These are phyloP conservation scores for Colletotrichum cereale DNA, from an alignment of 2,329 filamentous ascomycete genomes.

Conservation along the genomic window DNA sequence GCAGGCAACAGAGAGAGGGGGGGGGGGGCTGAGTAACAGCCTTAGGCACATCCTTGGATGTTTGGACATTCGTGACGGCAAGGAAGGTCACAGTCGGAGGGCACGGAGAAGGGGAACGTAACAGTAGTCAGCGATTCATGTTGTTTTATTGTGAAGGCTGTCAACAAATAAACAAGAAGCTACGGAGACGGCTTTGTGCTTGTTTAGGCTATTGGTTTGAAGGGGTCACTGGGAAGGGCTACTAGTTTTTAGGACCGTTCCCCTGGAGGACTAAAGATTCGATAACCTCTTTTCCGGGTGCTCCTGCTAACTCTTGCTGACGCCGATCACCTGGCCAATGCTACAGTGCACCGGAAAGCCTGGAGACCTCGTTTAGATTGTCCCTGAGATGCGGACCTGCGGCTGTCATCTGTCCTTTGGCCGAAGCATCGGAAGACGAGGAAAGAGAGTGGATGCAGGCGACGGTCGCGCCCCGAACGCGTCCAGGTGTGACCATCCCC, in stretches of 20 bases:
- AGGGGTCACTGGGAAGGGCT: background rate
- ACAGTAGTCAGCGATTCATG: constrained; percentile 1
- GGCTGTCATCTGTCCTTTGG: background rate
- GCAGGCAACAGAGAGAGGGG: background rate
- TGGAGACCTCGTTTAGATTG: background rate
- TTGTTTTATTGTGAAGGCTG: constrained; percentile 3
- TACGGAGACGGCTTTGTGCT: constrained; percentile 2
- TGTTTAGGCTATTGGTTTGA: constrained; percentile 4
- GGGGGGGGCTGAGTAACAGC: background rate
- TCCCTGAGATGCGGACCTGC: constrained; percentile 16
- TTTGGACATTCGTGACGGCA: background rate
- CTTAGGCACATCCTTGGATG: constrained; percentile 24
- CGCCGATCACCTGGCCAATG: background rate
- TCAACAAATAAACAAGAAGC: constrained; percentile 23
- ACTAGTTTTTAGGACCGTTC: background rate
- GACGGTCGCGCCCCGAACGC: constrained; percentile 36
- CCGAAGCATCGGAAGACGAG: background rate
- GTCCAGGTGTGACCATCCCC: constrained; percentile 24
- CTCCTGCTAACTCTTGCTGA: background rate
- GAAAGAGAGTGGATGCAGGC: constrained; percentile 1
- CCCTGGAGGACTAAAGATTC: background rate
- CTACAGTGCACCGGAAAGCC: background rate
- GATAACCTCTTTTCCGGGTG: background rate
- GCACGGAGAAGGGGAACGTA: constrained; percentile 18
- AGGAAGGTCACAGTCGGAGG: constrained; percentile 1